Percentiles rank a stretch among this genome's conserved stretches.
Conservation (phyloP, 208 protist species). For the Borovskyia barvae region DNA sequence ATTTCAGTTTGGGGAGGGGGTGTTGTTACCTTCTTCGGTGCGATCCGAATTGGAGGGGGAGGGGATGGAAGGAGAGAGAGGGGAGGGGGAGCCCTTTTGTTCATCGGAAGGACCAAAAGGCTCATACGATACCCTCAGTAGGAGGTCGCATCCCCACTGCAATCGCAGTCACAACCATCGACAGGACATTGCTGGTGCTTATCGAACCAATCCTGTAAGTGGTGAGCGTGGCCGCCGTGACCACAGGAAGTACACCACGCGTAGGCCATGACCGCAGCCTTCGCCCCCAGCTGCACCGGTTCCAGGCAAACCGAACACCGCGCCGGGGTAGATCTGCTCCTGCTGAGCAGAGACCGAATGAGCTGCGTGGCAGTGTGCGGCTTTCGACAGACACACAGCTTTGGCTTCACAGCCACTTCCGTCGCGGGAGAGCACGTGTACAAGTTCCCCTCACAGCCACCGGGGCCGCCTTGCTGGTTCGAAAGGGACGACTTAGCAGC, state of each 20-base stretch:
- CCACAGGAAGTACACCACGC: slow-evolving; percentile 79
- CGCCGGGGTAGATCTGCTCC: slow-evolving; percentile 18
- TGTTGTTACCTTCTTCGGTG: no score
- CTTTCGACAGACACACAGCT: slow-evolving; percentile 27
- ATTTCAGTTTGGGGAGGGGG: no score
- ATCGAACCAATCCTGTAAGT: slow-evolving; percentile 80
- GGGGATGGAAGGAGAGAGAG: no score
- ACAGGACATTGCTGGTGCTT: slow-evolving; percentile 70
- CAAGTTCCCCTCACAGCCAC: no score
- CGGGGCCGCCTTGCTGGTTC: no score
- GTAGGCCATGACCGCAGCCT: slow-evolving; percentile 29
- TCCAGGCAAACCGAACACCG: slow-evolving; percentile 65
- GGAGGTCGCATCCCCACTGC: slow-evolving; percentile 47
- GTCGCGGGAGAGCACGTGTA: no score
- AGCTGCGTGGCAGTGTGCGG: slow-evolving; percentile 28
- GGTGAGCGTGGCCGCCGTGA: slow-evolving; percentile 81
- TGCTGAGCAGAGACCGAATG: slow-evolving; percentile 19
- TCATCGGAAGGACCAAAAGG: no score
- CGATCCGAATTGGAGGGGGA: no score
- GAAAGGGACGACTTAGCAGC: no score
- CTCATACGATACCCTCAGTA: no score
- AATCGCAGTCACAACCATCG: slow-evolving; percentile 74
- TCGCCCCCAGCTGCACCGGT: slow-evolving; percentile 23
- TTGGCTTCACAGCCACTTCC: no score
- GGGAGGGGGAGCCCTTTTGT: no score